phyloP scores from a whole-genome alignment of 495 filamentous ascomycete species.

The Extremus antarcticus region DNA sequence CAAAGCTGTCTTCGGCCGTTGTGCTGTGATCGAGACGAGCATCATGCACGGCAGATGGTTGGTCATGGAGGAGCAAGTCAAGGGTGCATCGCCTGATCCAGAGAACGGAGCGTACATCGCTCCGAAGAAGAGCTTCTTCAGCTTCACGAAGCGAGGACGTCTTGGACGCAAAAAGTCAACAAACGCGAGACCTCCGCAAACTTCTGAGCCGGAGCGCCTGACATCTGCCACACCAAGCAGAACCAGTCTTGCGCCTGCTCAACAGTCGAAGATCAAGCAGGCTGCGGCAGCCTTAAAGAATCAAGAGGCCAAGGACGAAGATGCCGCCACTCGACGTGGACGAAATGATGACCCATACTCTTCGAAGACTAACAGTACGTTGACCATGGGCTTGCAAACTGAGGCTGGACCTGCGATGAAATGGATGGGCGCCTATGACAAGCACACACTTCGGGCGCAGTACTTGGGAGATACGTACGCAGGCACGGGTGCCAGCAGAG shows the following conservation, averaged over 20 bases:
- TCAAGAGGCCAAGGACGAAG: constrained; percentile 55
- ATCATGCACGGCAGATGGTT: constrained; percentile 80
- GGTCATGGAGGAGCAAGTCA: constrained; percentile 90
- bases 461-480: constrained; percentile 65
- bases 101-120: constrained; percentile 79
- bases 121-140: constrained; percentile 75
- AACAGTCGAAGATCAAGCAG: constrained; percentile 83
- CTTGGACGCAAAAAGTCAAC: constrained; percentile 60
- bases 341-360: constrained; percentile 41
- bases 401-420: constrained; percentile 91
- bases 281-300: constrained; percentile 62
- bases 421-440: constrained; percentile 87
- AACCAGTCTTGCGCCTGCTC: constrained; percentile 80
- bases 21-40: constrained; percentile 78
- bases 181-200: constrained; percentile 35
- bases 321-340: constrained; percentile 35
- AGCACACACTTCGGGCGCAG: constrained; percentile 65
- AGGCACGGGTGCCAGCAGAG: constrained; percentile 42
- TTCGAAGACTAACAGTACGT: constrained; percentile 78
- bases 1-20: constrained; percentile 89
- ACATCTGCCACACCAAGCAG: constrained; percentile 51
- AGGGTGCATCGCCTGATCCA: constrained; percentile 77
- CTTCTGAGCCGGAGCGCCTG: constrained; percentile 39
- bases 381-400: constrained; percentile 81
- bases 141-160: constrained; percentile 61